phyloP scores from a whole-genome alignment of 805 yeast genomes.

The Sungouiella blattae region DNA sequence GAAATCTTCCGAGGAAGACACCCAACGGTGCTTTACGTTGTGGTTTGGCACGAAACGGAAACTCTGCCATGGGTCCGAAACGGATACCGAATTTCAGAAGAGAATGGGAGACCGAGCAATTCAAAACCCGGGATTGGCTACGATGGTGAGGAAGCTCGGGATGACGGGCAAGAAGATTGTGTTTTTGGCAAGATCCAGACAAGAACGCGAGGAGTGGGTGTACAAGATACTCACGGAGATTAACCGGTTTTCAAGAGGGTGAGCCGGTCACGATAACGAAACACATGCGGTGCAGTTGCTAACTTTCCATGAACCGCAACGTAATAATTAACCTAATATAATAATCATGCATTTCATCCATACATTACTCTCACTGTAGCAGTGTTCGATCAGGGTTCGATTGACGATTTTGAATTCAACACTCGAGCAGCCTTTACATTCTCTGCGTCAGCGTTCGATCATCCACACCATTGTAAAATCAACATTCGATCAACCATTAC shows the following conservation, averaged over 20 bases:
- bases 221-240: slow-evolving; percentile 40
- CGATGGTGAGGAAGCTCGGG: slow-evolving; percentile 53
- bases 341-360: too few species aligned
- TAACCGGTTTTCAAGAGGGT: slow-evolving; percentile 33
- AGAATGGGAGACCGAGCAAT: slow-evolving; percentile 9
- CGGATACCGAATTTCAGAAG: neutral
- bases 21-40: slow-evolving; percentile 71
- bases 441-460: too few species aligned
- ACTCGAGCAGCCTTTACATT: too few species aligned
- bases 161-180: slow-evolving; percentile 65
- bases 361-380: too few species aligned
- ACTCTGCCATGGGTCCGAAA: slow-evolving; percentile 3
- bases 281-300: too few species aligned
- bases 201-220: slow-evolving; percentile 86
- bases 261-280: too few species aligned
- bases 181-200: slow-evolving; percentile 77
- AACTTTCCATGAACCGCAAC: too few species aligned
- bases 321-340: too few species aligned
- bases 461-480: too few species aligned
- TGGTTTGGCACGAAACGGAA: slow-evolving; percentile 69
- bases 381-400: too few species aligned
- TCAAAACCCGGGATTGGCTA: slow-evolving; percentile 43
- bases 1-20: slow-evolving; percentile 75
- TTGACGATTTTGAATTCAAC: too few species aligned
- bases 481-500: too few species aligned